Conservation (phyloP, 495 filamentous ascomycete genomes). For the Tuber melanosporum region DNA sequence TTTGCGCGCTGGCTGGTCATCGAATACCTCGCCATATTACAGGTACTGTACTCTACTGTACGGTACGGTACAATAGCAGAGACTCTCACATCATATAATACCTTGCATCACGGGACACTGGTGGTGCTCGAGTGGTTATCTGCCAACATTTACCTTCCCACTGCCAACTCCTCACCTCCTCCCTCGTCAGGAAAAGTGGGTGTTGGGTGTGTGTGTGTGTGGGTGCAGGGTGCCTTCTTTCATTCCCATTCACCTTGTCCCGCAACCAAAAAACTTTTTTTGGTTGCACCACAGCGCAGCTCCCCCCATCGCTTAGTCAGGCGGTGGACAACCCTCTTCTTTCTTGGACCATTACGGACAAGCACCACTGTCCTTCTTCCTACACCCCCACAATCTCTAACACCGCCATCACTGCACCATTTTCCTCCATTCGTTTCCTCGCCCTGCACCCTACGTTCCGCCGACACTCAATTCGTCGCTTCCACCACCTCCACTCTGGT, state of each 20-base stretch:
- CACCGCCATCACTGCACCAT: conserved; percentile 32
- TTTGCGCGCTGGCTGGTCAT: neutral
- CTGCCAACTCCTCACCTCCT: neutral
- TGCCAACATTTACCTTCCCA: neutral
- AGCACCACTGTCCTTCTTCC: conserved; percentile 35
- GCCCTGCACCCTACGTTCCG: neutral
- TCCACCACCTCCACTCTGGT: neutral
- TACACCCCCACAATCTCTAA: conserved; percentile 17
- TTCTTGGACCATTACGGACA: conserved; percentile 13
- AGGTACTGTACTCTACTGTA: no score
- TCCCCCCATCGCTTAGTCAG: conserved; percentile 3
- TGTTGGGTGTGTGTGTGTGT: neutral
- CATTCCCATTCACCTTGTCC: neutral
- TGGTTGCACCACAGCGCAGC: neutral
- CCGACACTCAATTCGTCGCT: conserved; percentile 2
- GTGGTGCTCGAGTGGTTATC: neutral
- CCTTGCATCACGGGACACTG: neutral
- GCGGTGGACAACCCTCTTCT: conserved; percentile 1
- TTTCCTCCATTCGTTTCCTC: conserved; percentile 7
- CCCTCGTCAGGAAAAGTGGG: neutral
- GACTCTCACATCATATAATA: neutral
- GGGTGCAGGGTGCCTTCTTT: neutral
- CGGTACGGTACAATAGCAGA: neutral
- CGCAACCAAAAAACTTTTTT: neutral
- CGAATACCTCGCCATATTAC: neutral